Base-by-base conservation (phyloP, 768 basidiomycete genomes). In the Serendipita sp. region DNA sequence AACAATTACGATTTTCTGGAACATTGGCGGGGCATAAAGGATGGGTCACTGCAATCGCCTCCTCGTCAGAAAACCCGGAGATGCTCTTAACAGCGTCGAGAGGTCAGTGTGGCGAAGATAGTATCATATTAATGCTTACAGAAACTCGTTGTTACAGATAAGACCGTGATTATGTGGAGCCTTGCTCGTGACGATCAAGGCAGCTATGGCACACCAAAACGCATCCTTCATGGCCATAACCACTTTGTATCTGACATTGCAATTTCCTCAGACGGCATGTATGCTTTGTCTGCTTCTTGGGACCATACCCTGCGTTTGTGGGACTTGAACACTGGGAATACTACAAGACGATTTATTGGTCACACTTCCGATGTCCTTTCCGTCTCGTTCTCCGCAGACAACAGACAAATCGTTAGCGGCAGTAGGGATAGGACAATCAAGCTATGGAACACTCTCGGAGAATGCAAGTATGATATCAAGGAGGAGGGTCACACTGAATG, bases 401-500 rank as follows among this genome's bases (percentile, higher is more conserved):
- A 99, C 85, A 82, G 96, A 74, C 96, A 98, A 76, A 99, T 99
- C 74, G 96, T 99, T 71, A 96, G 93, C 63, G 96, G 93, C 64
- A 94, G 93, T 68, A 89, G 96, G 70, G 96, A 99, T 83, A 81
- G 81, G 75, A 86, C 89, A 45, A 99, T 99, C 82, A 99, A 98
- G 77, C 89, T 99, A 73, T 99, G 96, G 96, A 99, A 99, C 81
- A 99, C 96, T 67, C 86, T 99, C 69, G 96, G 96, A 73, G 96
- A 99, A 78, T 99, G 96, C 82, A 99, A 99, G 77, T 98, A 92
- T 75, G 91, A 98, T 75, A 99, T 99, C 77, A 91, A 91, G 78
- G 95, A 99, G 70, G 96, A 98, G 71, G 93, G 95, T 67, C 96
- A 99, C 81, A 79, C 85, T 67, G 96, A 97, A 80, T 99, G 96